phyloP scores from a whole-genome alignment of 1,284 basidiomycete species.

The Schizopora paradoxa region DNA sequence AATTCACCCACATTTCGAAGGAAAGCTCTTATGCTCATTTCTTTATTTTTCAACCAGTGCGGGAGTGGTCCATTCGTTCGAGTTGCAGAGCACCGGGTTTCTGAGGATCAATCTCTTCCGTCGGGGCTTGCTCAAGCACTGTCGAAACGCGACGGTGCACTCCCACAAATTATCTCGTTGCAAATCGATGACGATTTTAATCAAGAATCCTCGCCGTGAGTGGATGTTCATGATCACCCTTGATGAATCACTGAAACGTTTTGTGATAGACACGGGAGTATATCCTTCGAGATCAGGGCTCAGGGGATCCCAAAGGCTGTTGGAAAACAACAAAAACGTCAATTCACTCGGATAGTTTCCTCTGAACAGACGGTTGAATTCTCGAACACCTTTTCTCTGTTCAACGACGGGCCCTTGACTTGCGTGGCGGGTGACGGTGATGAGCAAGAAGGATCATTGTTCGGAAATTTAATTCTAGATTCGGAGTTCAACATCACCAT shows the following conservation, averaged over 20 bases:
- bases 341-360: no score
- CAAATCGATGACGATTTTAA: constrained; percentile 39
- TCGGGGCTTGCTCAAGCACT: constrained; percentile 23
- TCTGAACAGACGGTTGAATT: no score
- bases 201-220: neutral
- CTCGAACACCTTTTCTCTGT: no score
- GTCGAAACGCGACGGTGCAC: constrained; percentile 33
- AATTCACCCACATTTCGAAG: neutral
- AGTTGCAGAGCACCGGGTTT: constrained; percentile 38
- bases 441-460: no score
- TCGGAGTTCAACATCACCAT: no score
- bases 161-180: constrained; percentile 36
- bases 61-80: constrained; percentile 45
- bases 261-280: no score
- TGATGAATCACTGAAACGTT: neutral
- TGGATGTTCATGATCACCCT: neutral
- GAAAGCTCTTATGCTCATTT: neutral
- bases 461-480: no score
- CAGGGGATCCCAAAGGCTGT: no score
- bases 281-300: neutral
- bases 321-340: no score
- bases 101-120: constrained; percentile 40
- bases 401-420: no score
- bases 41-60: constrained; percentile 32
- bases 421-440: no score